These are phyloP conservation scores for Phytopythium cucurbitacearum DNA, from an alignment of 352 stramenopile genomes.

Conservation along the genomic window DNA sequence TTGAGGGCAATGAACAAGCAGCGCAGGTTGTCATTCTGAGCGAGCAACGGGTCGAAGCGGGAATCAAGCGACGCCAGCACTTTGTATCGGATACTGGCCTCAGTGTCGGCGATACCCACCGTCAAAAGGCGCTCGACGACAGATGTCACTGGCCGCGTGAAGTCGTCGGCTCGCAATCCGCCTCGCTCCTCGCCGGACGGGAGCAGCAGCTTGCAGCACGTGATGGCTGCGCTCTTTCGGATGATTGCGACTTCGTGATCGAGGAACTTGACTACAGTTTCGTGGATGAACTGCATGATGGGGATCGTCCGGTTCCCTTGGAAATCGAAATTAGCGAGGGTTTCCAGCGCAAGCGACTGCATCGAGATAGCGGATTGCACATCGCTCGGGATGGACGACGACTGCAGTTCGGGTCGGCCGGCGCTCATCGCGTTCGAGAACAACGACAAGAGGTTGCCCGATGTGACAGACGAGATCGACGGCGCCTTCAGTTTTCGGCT, in stretches of 20 bases:
- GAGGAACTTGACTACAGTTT: constrained; percentile 85
- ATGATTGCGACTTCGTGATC: constrained; percentile 83
- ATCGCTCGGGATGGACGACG: constrained; percentile 15
- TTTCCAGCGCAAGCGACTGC: constrained; percentile 83
- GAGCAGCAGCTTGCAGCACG: constrained; percentile 82
- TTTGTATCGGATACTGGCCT: constrained; percentile 78
- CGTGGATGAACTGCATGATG: constrained; percentile 87
- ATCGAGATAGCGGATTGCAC: constrained; percentile 62
- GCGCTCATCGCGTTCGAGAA: constrained; percentile 39
- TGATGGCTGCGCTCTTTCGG: constrained; percentile 83
- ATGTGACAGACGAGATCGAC: constrained; percentile 64
- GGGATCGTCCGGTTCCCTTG: constrained; percentile 80
- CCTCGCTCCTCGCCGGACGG: constrained; percentile 44
- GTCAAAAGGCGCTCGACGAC: constrained; percentile 79
- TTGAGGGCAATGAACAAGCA: constrained; percentile 87
- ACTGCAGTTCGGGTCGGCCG: constrained; percentile 1
- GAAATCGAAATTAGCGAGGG: constrained; percentile 84
- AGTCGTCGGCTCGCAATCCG: constrained; percentile 68
- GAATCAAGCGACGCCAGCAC: constrained; percentile 78
- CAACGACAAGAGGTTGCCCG: constrained; percentile 66
- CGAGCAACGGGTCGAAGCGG: constrained; percentile 76
- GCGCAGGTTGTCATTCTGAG: constrained; percentile 78
- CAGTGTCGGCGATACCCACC: constrained; percentile 83
- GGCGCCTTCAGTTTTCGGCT: constrained; percentile 70
- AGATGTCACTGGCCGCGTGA: constrained; percentile 60